These are phyloP conservation scores for Ogataea naganishii DNA, from an alignment of 805 yeast genomes.

Conservation along the genomic window DNA sequence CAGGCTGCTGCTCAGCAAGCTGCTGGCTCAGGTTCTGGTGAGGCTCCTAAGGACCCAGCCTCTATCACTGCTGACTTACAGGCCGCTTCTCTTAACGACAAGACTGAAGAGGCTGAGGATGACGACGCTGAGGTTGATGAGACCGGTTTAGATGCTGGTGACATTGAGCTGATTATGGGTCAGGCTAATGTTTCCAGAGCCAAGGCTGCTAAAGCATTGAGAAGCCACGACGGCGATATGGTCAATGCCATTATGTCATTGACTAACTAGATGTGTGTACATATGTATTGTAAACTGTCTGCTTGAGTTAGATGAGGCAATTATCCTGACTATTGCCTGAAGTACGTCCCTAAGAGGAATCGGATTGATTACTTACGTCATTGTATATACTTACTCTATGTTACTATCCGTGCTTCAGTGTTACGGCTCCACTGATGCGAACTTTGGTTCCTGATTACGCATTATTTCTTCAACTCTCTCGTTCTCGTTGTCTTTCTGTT, in stretches of 20 bases:
- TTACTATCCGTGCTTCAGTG: too few species aligned
- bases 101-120: constrained; percentile 26
- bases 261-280: constrained; percentile 16
- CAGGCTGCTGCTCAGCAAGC: constrained; percentile 52
- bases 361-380: too few species aligned
- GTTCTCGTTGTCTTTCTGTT: not conserved
- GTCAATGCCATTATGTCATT: constrained; percentile 93
- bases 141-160: constrained; percentile 73
- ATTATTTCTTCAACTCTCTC: too few species aligned
- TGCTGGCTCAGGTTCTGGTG: constrained; percentile 20
- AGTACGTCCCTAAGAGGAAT: too few species aligned
- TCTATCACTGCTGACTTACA: constrained; percentile 78
- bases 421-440: too few species aligned
- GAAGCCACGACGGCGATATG: constrained; percentile 83
- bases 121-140: constrained; percentile 71
- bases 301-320: too few species aligned
- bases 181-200: constrained; percentile 86
- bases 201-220: constrained; percentile 88
- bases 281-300: too few species aligned
- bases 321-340: too few species aligned
- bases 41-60: constrained; percentile 56
- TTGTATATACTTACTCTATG: too few species aligned
- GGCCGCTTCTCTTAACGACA: constrained; percentile 42
- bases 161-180: constrained; percentile 78
- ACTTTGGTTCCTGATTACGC: too few species aligned